phyloP scores from a whole-genome alignment of 2,329 filamentous ascomycete species.

The Cordyceps farinosa region DNA sequence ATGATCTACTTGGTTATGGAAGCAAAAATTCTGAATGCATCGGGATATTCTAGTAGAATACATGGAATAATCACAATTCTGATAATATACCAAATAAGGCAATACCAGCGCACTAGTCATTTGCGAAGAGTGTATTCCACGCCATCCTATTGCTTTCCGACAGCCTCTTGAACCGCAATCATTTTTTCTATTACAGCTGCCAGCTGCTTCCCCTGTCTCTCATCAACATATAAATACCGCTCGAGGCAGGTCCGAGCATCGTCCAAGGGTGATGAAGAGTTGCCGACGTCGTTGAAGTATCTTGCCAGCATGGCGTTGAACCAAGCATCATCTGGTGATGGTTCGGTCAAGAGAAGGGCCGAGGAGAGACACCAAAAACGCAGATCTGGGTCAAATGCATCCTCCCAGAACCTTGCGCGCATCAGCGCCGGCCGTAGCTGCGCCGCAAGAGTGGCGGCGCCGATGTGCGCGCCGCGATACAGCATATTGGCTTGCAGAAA shows the following conservation, averaged over 20 bases:
- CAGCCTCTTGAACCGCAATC: too few relatives aligned
- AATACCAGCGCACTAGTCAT: too few relatives aligned
- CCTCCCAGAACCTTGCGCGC: background rate
- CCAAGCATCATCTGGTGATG: background rate
- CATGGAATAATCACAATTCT: too few relatives aligned
- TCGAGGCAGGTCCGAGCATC: background rate
- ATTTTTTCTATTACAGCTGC: background rate
- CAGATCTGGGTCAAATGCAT: background rate
- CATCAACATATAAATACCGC: background rate
- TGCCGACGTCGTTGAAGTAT: background rate
- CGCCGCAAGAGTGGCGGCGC: background rate
- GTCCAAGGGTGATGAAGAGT: background rate
- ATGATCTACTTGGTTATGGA: slow-evolving; percentile 1
- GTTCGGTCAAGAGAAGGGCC: background rate
- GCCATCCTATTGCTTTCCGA: too few relatives aligned
- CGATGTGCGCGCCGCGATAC: background rate
- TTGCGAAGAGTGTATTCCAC: too few relatives aligned
- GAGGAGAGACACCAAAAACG: background rate
- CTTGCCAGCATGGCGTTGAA: background rate
- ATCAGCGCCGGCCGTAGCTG: background rate
- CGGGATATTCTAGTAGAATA: too few relatives aligned
- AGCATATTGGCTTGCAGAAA: background rate
- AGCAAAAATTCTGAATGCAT: background rate
- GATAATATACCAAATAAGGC: too few relatives aligned
- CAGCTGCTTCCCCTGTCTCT: background rate